Evolutionary conservation across 768 basidiomycete genomes (phyloP), one percentile per base, ranked within the genome.

Genomic region (Gautieria morchelliformis): DNA sequence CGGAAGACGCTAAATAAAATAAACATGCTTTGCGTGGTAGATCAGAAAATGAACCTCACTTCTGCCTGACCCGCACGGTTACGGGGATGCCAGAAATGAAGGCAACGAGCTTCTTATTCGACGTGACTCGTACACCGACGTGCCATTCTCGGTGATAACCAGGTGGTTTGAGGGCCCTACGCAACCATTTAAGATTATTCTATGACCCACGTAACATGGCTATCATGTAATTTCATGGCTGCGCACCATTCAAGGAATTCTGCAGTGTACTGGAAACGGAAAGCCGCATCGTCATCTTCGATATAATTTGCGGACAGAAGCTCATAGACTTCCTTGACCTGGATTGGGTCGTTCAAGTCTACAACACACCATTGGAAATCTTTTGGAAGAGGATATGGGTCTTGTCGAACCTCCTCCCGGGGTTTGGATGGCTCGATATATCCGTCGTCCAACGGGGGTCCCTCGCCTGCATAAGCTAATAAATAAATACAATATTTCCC

Each of bases 81-180:
- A 97, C 76, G 4, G 94, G 93, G 22, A 98, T 83, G 41, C 93
- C 96, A 17, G 91, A 87, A 61, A 99, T 97, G 69, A 98, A 99
- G 2, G 91, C 96, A 19, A 99, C 93, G 1, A 99, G 79, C 69
- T 93, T 97, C 69, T 88, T 87, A 63, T 86, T 96, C 11, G 89
- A 85, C 19, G 82, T 79, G 5, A 95, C 93, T 22, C 96, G 84
- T 19, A 99, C 93, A 33, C 94, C 96, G 57, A 98, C 72, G 67
- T 97, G 94, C 96, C 96, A 98, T 68, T 95, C 91, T 61, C 85
- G 84, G 65, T 82, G 74, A 68, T 93, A 98, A 1, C 93, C 94
- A 24, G 96, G 96, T 32, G 94, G 93, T 63, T 84, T 89, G 40
- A 99, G 75, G 9, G 95, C 95, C 94, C 94, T 96, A 58, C 4